These are phyloP conservation scores for Pyrenochaeta sp. DNA, from an alignment of 2,329 filamentous ascomycete species.

Conservation along the genomic window DNA sequence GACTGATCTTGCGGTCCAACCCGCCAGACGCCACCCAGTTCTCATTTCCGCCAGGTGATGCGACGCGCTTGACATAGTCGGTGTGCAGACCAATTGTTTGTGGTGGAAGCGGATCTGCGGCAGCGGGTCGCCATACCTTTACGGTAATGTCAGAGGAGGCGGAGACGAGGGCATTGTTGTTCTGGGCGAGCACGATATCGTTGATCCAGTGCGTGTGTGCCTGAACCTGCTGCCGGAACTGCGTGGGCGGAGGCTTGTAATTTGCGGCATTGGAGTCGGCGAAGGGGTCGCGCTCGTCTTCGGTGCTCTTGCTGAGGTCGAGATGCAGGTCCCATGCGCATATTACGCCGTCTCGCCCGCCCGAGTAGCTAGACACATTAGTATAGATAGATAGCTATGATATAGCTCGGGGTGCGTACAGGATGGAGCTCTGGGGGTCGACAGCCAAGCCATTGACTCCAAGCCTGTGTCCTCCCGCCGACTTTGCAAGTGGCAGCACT, in stretches of 20 bases:
- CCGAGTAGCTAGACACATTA: constrained; percentile 77
- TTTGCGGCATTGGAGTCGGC: constrained; percentile 44
- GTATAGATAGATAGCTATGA: constrained; percentile 1
- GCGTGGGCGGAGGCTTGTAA: constrained; percentile 57
- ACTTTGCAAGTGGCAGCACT: constrained; percentile 78
- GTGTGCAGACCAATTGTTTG: constrained; percentile 89
- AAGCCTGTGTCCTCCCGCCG: constrained; percentile 84
- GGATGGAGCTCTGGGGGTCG: constrained; percentile 80
- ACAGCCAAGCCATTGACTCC: constrained; percentile 95
- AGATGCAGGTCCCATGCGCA: constrained; percentile 93
- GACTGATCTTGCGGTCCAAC: constrained; percentile 86
- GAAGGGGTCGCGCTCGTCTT: constrained; percentile 53
- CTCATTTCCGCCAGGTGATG: constrained; percentile 73
- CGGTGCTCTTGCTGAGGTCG: constrained; percentile 58
- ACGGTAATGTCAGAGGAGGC: constrained; percentile 94
- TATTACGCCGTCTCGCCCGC: constrained; percentile 91
- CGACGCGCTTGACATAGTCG: constrained; percentile 96
- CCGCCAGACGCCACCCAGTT: constrained; percentile 95
- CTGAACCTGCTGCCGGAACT: constrained; percentile 70
- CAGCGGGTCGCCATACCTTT: constrained; percentile 85
- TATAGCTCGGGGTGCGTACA: constrained; percentile 67
- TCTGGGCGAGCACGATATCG: constrained; percentile 82
- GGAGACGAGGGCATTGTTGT: constrained; percentile 81
- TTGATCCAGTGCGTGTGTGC: constrained; percentile 98
- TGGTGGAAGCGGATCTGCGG: constrained; percentile 69